Evolutionary conservation across 225 moss, liverwort and hornwort species (phyloP), one percentile per base, ranked within the genome.

Genomic region (Bryoerythrophyllum caledonicum): DNA sequence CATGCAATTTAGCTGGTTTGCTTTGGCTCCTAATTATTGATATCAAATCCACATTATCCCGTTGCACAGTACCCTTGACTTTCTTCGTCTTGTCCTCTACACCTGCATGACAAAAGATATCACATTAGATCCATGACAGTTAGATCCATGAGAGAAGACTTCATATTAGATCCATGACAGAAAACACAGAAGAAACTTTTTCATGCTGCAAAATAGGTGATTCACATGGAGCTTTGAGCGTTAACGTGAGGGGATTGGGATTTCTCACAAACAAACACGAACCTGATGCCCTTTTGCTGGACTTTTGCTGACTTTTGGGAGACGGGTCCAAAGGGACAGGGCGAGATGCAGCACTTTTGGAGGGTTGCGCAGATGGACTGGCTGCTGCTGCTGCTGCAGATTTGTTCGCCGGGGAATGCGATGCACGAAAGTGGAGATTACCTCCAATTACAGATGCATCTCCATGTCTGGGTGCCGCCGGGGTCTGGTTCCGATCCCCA

Each of bases 221-320:
- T 76, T 48, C 17, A 51, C 9, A 24, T 49, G n/a, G 52, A 23
- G 34, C 2, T 76, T 56, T 64, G 8, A 28, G 57, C 20, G 8
- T 53, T 21, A 67, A 71, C 53, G 5, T 71, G 44, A 54, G 44
- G 27, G 41, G n/a, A 7, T 13, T 21, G 17, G 24, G 56, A 40
- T 65, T 24, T 34, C 34, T 68, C 25, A 59, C 60, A 49, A 76
- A 77, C 65, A 63, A 71, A 77, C 70, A 74, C 73, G 65, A 64
- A 88, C 88, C 88, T 83, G 83, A 81, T 68, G 62, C 51, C 72
- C 70, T 80, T 65, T 85, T 85, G 72, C 23, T 80, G 40, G 68
- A 63, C 62, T 85, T 85, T 43, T 77, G 78, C 70, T 79, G 81
- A 21, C 65, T 49, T 78, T 73, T 30, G 63, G 63, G 73, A 73